Base-by-base conservation (phyloP, 176 grass and related monocot species). In the Eragrostis curvula region DNA sequence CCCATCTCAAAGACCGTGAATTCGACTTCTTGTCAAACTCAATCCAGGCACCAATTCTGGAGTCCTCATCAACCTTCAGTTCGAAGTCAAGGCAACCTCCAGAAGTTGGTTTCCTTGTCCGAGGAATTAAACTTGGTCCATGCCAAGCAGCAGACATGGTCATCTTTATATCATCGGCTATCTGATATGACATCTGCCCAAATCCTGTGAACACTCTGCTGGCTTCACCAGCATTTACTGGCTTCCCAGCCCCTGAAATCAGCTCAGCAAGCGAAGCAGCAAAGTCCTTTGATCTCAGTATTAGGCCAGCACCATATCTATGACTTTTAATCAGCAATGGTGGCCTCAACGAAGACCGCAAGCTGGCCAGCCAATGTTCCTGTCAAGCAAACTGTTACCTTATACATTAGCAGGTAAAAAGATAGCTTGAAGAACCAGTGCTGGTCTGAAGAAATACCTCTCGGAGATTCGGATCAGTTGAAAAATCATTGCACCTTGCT, bases 401-500 rank as follows among this genome's bases (percentile, higher is more conserved):
- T 74, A 89, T 66, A 80, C 49, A 75, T 91, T 84, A 91, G 81
- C 51, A 87, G 66, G 67, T 46, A 85, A 86, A 87, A 80, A 40
- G 62, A 40, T 80, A 16, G 23, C 7, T n/a, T 3, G 10, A 50
- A 15, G 9, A 55, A 80, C n/a, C 30, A 70, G 59, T 85, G 52
- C 30, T 46, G 14, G 52, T 69, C 52, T 18, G 50, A 78, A 55
- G 77, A 63, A 89, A 85, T 91, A 95, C 95, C 95, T 98, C 87
- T 58, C 39, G 71, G 45, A 66, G 25, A 77, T 75, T 36, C 45
- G 51, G 63, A 47, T 82, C 81, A 0, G 75, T 70, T 32, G 71
- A 81, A 80, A 95, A 98, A 89, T 98, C 92, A 81, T 91, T 79
- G 79, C 92, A 93, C 74, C 74, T 91, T 42, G 92, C 95, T 29